Evolutionary conservation across 176 grass and related monocot genomes (phyloP), one percentile per base, ranked within the genome.

Genomic region (Ensete glaucum): DNA sequence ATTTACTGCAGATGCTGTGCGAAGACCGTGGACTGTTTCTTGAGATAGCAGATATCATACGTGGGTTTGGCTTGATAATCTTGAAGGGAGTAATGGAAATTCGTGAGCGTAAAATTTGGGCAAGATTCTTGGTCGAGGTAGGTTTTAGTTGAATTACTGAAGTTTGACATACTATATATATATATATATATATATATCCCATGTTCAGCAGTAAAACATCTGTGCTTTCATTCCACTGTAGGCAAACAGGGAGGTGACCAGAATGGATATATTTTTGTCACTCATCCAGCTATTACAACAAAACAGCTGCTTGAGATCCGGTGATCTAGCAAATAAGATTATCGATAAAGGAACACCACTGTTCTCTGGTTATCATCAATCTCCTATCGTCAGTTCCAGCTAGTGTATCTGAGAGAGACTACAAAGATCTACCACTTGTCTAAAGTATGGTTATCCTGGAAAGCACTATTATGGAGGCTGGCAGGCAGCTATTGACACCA

Each of bases 241-340:
- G 96, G 96, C 96, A 70, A 99, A 99, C 80, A 90, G 88, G 58
- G 92, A 95, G 0, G 83, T 99, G 51, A 99, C 96, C 11, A 91
- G 96, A 71, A 91, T 99, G 96, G 91, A 95, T 62, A 99, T 99
- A 91, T 99, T 99, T 83, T 73, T 99, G 26, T 99, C 96, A 8
- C 91, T 99, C 67, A 87, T 99, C 80, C 91, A 99, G 29, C 80
- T 99, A 81, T 80, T 99, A 64, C 88, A 99, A 72, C 78, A 95
- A 84, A 99, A 88, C 67, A 95, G 86, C 77, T 87, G 84, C 51
- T 83, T 81, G 64, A 77, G 85, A 74, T 77, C 88, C 50, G 82
- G 86, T 17, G 86, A 91, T 21, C 83, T 89, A 75, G 65, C 87
- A 54, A 74, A 68, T 0, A 89, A 89, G 58, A 73, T 91, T 83